phyloP scores from a whole-genome alignment of 1,284 basidiomycete genomes.

The Agroathelia rolfsii region DNA sequence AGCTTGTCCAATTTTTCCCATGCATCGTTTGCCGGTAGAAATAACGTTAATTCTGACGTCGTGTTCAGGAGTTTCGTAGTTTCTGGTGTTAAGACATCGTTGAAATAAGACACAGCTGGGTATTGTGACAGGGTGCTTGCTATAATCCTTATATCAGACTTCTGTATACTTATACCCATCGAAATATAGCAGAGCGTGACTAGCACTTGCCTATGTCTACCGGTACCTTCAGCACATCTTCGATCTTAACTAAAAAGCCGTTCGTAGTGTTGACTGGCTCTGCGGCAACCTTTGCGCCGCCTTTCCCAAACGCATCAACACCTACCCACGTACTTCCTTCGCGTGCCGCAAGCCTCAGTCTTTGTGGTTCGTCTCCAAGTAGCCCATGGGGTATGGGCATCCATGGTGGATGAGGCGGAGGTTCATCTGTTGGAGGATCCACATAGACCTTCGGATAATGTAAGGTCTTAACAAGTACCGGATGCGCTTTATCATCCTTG shows the following conservation, averaged over 20 bases:
- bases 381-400: conserved; percentile 74
- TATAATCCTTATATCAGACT: too few relatives aligned
- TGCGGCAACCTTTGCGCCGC: conserved; percentile 56
- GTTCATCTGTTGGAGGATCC: conserved; percentile 48
- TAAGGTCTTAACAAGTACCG: conserved; percentile 48
- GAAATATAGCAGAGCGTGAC: too few relatives aligned
- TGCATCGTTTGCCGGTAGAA: conserved; percentile 80
- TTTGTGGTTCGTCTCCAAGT: conserved; percentile 77
- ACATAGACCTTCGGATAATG: conserved; percentile 55
- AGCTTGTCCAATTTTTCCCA: conserved; percentile 57
- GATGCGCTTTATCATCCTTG: conserved; percentile 23
- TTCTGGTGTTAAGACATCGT: conserved; percentile 51
- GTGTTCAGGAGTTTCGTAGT: conserved; percentile 45
- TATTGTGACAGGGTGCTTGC: conserved; percentile 51
- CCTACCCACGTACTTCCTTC: conserved; percentile 51
- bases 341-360: conserved; percentile 52
- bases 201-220: conserved; percentile 56
- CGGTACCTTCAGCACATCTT: conserved; percentile 71
- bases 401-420: conserved; percentile 77
- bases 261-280: conserved; percentile 51
- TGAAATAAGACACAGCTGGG: conserved; percentile 59
- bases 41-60: conserved; percentile 76
- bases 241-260: conserved; percentile 72
- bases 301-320: conserved; percentile 62
- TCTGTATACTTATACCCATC: too few relatives aligned